These are phyloP conservation scores for Mucor racemosus DNA, from an alignment of 371 early-diverging fungal genomes.

Conservation along the genomic window DNA sequence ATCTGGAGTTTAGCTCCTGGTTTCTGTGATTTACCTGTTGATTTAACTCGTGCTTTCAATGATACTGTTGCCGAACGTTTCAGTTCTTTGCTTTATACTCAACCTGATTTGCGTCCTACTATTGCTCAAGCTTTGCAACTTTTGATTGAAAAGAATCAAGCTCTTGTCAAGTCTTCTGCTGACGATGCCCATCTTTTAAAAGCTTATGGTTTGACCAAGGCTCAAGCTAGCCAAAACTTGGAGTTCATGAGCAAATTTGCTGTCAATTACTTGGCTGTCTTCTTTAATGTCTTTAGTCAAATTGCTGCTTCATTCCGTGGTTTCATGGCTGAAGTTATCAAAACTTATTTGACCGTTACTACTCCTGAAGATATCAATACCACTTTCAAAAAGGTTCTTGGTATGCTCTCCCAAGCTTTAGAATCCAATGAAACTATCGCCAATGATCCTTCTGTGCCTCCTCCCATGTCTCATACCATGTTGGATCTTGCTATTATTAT, in stretches of 20 bases:
- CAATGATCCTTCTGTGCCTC: conserved; percentile 53
- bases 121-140: conserved; percentile 78
- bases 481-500: conserved; percentile 76
- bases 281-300: conserved; percentile 82
- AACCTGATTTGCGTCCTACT: conserved; percentile 79
- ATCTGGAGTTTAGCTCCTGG: conserved; percentile 90
- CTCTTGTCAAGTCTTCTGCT: conserved; percentile 49
- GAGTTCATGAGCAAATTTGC: conserved; percentile 69
- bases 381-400: conserved; percentile 69
- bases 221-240: conserved; percentile 64
- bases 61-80: conserved; percentile 72
- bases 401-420: conserved; percentile 67
- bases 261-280: conserved; percentile 77
- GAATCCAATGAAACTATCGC: conserved; percentile 37
- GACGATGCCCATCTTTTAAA: conserved; percentile 58
- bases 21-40: conserved; percentile 84
- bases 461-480: conserved; percentile 77
- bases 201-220: conserved; percentile 59
- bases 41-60: conserved; percentile 65
- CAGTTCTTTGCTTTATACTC: conserved; percentile 66
- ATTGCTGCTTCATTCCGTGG: conserved; percentile 71
- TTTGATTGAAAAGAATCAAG: conserved; percentile 73
- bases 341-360: conserved; percentile 67
- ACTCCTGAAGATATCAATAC: conserved; percentile 58
- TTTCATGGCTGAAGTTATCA: conserved; percentile 75